Evolutionary conservation across 2,329 filamentous ascomycete species (phyloP).

Genomic region (Colletotrichum sp.): DNA sequence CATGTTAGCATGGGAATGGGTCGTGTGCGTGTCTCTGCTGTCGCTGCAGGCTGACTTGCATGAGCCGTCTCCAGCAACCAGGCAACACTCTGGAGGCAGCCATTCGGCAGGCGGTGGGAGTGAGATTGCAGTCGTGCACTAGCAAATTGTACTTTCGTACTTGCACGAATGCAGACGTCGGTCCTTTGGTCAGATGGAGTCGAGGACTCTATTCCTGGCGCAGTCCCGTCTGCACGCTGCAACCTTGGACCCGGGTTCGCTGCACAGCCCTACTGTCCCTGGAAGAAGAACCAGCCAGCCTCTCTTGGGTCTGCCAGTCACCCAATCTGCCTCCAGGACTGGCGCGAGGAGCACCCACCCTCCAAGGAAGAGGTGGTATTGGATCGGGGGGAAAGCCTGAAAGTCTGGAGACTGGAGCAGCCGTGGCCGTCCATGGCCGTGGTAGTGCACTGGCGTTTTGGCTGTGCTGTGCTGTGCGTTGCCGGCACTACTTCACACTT

Average conservation of each 20-base stretch:
- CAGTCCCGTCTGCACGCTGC: neutral
- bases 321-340: neutral
- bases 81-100: neutral
- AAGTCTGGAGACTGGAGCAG: neutral
- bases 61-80: neutral
- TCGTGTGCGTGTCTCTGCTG: neutral
- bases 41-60: slow-evolving; percentile 11
- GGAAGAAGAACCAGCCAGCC: neutral
- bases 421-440: neutral
- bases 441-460: neutral
- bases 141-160: neutral
- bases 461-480: neutral
- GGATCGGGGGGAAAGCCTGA: neutral
- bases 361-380: slow-evolving; percentile 3
- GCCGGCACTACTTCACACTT: neutral
- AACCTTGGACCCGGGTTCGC: neutral
- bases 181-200: neutral
- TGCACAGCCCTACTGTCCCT: slow-evolving; percentile 22
- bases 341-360: neutral
- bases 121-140: neutral
- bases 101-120: neutral
- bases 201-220: slow-evolving; percentile 17
- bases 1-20: slow-evolving; percentile 3
- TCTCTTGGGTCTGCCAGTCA: neutral
- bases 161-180: neutral